Base-by-base conservation (phyloP, 306 rosid species). In the Astragalus membranaceus region DNA sequence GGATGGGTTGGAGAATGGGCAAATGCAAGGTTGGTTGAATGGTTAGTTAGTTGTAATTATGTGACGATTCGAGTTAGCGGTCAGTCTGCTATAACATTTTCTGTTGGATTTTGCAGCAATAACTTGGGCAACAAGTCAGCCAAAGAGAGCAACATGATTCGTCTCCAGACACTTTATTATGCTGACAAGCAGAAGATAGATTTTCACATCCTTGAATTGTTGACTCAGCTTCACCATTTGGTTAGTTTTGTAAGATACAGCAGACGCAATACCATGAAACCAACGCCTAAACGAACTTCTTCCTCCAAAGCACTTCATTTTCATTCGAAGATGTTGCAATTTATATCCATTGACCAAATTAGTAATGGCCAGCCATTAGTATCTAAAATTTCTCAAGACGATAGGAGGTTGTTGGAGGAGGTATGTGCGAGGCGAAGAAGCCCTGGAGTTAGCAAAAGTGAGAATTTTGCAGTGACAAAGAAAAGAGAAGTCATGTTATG, bases 1-100 rank as follows among this genome's bases (percentile, higher is more conserved):
- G 99, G 99, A 59, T 87, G 99, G 91, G 85, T 95, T 70, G 99
- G 97, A 6, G 97, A 95, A 85, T 95, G 99, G 99, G 99, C 99
- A 56, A 85, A 83, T 10, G 72, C 85, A 70, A 74, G 97, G 99
- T 91, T 30, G 32, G 85, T 80, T 48, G 97, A 97, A 88, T 30
- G 43, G 84, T 80, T 48, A 8, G 4, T 32, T 62, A 10, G 10
- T 42, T 29, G 17, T 55, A 26, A 2, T 4, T 72, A 46, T 30
- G 10, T 10, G 2, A 59, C 20, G 26, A 26, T 10, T 74, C 3
- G 5, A 66, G 3, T 29, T 61, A 6, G 9, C 7, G 7, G 47
- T 15, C 1, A 1, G 35, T 48, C 33, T 55, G 20, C 14, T 41
- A 3, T 50, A 14, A 48, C 17, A n/a, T 73, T 42, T 14, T 15